These are phyloP conservation scores for Tuber aestivum DNA, from an alignment of 495 filamentous ascomycete species.

Conservation along the genomic window DNA sequence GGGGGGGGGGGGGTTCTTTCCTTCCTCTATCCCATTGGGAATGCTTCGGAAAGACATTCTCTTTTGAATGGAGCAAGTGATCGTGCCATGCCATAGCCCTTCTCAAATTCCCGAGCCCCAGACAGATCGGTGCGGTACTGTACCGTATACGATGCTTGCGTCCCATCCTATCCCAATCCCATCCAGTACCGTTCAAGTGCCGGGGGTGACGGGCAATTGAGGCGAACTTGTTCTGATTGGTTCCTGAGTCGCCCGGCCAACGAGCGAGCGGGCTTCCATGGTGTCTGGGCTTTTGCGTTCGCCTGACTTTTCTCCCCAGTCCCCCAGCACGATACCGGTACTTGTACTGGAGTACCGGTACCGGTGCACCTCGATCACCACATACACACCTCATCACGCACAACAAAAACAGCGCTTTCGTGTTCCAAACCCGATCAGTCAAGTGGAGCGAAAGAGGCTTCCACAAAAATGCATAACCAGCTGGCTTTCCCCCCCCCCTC, in stretches of 20 bases:
- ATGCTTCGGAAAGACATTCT: constrained; percentile 1
- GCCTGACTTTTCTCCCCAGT: too few relatives aligned
- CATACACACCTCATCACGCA: neutral
- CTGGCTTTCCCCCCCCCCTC: neutral
- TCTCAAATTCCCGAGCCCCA: neutral
- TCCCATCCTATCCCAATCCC: too few relatives aligned
- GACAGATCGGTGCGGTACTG: neutral
- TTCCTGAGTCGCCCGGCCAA: too few relatives aligned
- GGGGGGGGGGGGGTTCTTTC: neutral
- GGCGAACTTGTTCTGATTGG: too few relatives aligned
- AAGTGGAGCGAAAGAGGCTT: neutral
- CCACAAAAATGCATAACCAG: neutral
- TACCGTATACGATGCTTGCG: neutral
- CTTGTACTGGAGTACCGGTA: too few relatives aligned
- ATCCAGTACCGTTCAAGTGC: too few relatives aligned
- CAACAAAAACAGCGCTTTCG: neutral
- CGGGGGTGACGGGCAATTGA: too few relatives aligned
- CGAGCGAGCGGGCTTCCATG: too few relatives aligned
- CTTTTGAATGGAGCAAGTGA: neutral
- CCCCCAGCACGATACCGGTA: too few relatives aligned
- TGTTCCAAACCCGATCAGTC: neutral
- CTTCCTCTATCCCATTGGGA: neutral
- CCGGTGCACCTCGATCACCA: neutral
- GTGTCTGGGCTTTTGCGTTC: too few relatives aligned
- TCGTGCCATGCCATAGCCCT: neutral